Evolutionary conservation across 805 yeast genomes (phyloP), one percentile per base, ranked within the genome.

Genomic region (Pichia californica): DNA sequence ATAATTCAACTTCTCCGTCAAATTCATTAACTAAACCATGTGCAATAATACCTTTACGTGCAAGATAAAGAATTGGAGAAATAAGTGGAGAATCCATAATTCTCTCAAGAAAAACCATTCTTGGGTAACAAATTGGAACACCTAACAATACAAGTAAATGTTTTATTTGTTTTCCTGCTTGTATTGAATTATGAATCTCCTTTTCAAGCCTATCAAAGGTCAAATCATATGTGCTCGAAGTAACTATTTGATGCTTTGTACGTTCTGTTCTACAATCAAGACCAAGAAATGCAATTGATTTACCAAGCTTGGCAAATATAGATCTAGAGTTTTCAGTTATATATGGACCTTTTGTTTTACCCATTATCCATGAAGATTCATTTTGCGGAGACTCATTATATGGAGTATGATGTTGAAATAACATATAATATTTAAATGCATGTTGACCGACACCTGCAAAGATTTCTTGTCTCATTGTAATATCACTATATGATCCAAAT

Each of bases 221-320:
- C 5, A 58, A 45, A 3, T 71, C 61, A 60, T 91, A 93, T 0
- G 91, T 73, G 4, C 64, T 66, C 1, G 63, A 61, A 2, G 73
- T 56, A 9, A 86, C 67, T 35, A 91, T 68, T 54, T 76, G 73
- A 20, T 72, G 68, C 49, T 77, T 66, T 36, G 76, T 79, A 47
- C 99, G 75, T 62, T 91, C 99, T 1, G 96, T 88, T 58, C 99
- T 78, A 59, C 98, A 91, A 63, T 91, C 99, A 11, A 93, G 65
- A 0, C 96, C 98, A 18, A 81, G 57, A 51, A 89, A 70, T 0
- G 77, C 83, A 48, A 87, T 72, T 23, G 77, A 76, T 20, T 76
- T 73, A 27, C 99, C 99, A 27, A 91, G 63, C 52, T 87, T 71
- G 9, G 87, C 72, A 59, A 76, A 84, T 4, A 78, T 60, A 0